Evolutionary conservation across 1,139 yeast species (phyloP).

Genomic region (Sugiyamaella sp.): DNA sequence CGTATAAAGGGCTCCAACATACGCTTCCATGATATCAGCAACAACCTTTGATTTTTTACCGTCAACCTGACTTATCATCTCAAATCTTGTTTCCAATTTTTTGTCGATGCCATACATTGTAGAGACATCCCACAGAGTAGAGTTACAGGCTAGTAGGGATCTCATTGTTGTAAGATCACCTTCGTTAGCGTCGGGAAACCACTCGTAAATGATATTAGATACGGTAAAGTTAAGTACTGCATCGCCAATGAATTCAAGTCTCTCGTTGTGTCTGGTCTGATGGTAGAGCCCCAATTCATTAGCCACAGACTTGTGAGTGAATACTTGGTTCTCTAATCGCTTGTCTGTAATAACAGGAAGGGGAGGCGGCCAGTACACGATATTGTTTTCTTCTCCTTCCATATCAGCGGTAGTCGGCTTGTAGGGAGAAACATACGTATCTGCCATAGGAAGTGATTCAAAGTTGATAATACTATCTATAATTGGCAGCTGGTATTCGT

Average conservation of each 20-base stretch:
- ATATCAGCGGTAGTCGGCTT: not conserved
- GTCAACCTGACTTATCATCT: constrained; percentile 32
- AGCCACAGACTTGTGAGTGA: constrained; percentile 77
- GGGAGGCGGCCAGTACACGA: constrained; percentile 56
- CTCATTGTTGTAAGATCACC: constrained; percentile 79
- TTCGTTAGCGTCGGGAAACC: constrained; percentile 73
- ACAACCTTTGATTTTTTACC: constrained; percentile 50
- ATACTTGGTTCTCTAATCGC: constrained; percentile 67
- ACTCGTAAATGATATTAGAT: constrained; percentile 64
- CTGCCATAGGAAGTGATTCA: not conserved
- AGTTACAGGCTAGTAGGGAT: constrained; percentile 72
- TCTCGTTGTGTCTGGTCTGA: constrained; percentile 69
- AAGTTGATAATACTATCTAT: constrained; percentile 4
- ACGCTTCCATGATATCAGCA: constrained; percentile 89
- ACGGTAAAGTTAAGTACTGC: constrained; percentile 75
- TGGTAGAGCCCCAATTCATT: constrained; percentile 47
- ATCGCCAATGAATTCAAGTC: constrained; percentile 93
- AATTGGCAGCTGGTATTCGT: not conserved
- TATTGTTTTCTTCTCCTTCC: not conserved
- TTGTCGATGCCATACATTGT: constrained; percentile 69
- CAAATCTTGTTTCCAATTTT: constrained; percentile 49
- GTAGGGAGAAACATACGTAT: not conserved
- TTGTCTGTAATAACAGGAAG: constrained; percentile 69
- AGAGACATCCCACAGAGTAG: constrained; percentile 71
- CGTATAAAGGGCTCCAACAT: constrained; percentile 77